phyloP scores from a whole-genome alignment of 148 eudicot genomes.

The Gaultheria prostrata region DNA sequence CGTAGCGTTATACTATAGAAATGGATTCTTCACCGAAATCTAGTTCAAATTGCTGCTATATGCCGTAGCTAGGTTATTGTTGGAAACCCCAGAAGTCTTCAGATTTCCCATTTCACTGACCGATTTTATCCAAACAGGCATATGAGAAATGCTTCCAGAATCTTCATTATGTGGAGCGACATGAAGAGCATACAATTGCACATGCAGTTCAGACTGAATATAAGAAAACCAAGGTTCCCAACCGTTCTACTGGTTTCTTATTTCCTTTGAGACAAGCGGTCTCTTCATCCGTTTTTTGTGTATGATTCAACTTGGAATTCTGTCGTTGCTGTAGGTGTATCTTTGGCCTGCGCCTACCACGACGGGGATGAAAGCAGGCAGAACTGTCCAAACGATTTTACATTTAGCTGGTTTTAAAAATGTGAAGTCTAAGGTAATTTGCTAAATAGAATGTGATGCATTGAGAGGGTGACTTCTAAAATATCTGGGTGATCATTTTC shows the following conservation, averaged over 20 bases:
- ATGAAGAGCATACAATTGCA: constrained; percentile 95
- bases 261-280: neutral
- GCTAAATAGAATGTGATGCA: neutral
- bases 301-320: constrained; percentile 7
- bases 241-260: constrained; percentile 1
- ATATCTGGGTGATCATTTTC: neutral
- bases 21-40: neutral
- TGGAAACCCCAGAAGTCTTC: neutral
- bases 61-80: neutral
- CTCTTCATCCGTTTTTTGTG: constrained; percentile 1
- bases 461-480: neutral
- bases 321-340: constrained; percentile 52
- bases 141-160: constrained; percentile 89
- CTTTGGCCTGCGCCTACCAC: constrained; percentile 83
- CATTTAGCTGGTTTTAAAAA: constrained; percentile 86
- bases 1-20: neutral
- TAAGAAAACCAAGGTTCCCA: constrained; percentile 87
- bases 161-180: constrained; percentile 79
- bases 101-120: neutral
- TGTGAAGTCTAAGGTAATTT: constrained; percentile 81
- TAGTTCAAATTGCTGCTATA: constrained; percentile 3
- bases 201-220: constrained; percentile 83
- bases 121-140: constrained; percentile 47
- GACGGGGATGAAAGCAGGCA: constrained; percentile 86
- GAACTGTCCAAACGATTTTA: constrained; percentile 65